Percentiles rank a stretch among this genome's conserved stretches.
Evolutionary conservation across 352 stramenopile species (phyloP).

Genomic region (Globisporangium okanoganense): DNA sequence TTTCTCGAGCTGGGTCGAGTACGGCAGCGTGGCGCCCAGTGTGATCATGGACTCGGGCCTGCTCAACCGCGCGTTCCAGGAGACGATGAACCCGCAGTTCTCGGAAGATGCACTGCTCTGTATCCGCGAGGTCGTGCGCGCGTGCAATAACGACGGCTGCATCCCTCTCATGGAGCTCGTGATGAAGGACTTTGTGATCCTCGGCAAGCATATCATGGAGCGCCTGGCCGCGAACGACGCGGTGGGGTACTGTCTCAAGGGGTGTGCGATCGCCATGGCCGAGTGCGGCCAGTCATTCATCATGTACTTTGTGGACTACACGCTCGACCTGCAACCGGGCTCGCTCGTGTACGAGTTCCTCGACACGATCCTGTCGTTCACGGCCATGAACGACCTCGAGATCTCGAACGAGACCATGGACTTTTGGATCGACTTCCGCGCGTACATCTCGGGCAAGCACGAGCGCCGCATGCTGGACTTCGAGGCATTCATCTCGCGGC

Average conservation of each 20-base stretch:
- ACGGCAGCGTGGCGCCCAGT: constrained; percentile 42
- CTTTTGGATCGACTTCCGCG: constrained; percentile 79
- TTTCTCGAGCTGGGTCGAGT: constrained; percentile 75
- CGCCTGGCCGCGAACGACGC: constrained; percentile 23
- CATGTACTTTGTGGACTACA: constrained; percentile 78
- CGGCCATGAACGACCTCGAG: constrained; percentile 52
- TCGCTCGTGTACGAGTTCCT: constrained; percentile 78
- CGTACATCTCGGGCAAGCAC: constrained; percentile 75
- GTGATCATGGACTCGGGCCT: constrained; percentile 62
- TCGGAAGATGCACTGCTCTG: constrained; percentile 49
- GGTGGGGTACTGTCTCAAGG: constrained; percentile 41
- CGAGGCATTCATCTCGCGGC: constrained; percentile 64
- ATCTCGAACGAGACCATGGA: constrained; percentile 79
- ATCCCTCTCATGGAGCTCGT: constrained; percentile 75
- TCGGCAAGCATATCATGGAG: constrained; percentile 57
- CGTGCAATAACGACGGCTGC: constrained; percentile 47
- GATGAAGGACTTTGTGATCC: constrained; percentile 74
- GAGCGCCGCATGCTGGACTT: constrained; percentile 65
- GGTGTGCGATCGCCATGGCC: constrained; percentile 51
- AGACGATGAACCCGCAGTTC: constrained; percentile 34
- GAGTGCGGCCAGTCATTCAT: constrained; percentile 79
- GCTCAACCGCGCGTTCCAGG: constrained; percentile 54
- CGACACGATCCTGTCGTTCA: constrained; percentile 67
- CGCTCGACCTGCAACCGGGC: constrained; percentile 45
- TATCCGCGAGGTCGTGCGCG: constrained; percentile 66